phyloP scores from a whole-genome alignment of 768 basidiomycete species.

The Russula emetica region DNA sequence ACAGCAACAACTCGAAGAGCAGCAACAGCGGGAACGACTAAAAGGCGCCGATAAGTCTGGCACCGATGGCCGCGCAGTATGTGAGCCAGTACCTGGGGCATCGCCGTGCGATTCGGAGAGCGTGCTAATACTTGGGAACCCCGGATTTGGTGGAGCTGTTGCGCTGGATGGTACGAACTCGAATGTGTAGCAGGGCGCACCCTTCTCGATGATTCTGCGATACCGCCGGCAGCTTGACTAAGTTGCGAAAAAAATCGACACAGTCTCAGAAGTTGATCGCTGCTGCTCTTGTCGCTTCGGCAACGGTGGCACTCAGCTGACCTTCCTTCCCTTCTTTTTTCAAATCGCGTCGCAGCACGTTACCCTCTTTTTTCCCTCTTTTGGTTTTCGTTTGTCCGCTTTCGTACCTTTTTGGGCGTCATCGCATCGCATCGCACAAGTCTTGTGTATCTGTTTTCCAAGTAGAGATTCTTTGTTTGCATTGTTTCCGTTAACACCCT shows the following conservation, averaged over 20 bases:
- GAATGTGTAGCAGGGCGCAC: neutral
- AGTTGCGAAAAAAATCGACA: too few species aligned
- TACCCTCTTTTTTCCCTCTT: neutral
- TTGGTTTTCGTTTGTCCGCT: neutral
- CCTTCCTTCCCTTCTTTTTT: conserved; percentile 1
- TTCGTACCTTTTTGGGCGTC: neutral
- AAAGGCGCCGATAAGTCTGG: neutral
- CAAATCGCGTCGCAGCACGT: neutral
- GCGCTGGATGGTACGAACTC: neutral
- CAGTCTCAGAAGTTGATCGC: neutral
- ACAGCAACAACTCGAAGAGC: neutral
- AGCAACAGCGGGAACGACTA: neutral
- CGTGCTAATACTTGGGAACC: conserved; percentile 15
- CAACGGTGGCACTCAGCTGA: neutral
- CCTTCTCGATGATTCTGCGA: conserved; percentile 8
- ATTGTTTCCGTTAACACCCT: neutral
- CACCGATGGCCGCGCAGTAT: neutral
- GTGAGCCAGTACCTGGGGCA: neutral
- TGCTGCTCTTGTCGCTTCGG: conserved; percentile 1
- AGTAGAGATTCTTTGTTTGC: conserved; percentile 1
- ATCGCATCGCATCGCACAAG: neutral
- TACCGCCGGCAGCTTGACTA: neutral
- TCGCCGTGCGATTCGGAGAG: conserved; percentile 7
- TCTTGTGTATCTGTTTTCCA: conserved; percentile 11
- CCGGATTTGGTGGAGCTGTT: conserved; percentile 16